Evolutionary conservation across 441 rosid genomes (phyloP).

Genomic region (Corymbia citriodora): DNA sequence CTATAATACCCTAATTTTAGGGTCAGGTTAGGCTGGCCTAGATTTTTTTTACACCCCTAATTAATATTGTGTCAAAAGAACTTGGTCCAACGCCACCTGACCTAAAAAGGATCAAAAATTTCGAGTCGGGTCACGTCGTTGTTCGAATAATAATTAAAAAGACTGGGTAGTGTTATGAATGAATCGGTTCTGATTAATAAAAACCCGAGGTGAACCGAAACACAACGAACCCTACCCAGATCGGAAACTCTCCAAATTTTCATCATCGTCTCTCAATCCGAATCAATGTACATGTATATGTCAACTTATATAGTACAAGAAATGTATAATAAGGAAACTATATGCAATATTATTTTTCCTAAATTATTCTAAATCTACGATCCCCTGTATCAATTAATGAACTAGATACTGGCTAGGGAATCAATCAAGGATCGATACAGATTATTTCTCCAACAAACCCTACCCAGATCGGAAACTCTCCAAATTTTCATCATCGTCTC

Average conservation of each 20-base stretch:
- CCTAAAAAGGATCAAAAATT: too few species aligned
- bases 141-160: background rate
- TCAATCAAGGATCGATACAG: too few species aligned
- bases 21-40: fast-evolving
- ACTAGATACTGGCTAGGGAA: too few species aligned
- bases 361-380: too few species aligned
- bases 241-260: background rate
- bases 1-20: background rate
- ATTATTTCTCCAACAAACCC: too few species aligned
- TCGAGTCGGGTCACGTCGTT: background rate
- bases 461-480: background rate
- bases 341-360: too few species aligned
- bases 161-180: background rate
- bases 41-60: background rate
- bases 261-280: background rate
- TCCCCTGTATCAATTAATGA: too few species aligned
- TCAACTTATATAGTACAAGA: too few species aligned
- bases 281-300: too few species aligned
- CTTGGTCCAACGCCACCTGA: background rate
- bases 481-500: background rate
- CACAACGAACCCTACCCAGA: background rate
- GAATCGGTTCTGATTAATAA: background rate
- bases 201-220: background rate
- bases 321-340: too few species aligned
- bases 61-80: background rate